Conservation (phyloP, 1,139 yeast species). For the Suhomyces bolitotheri region DNA sequence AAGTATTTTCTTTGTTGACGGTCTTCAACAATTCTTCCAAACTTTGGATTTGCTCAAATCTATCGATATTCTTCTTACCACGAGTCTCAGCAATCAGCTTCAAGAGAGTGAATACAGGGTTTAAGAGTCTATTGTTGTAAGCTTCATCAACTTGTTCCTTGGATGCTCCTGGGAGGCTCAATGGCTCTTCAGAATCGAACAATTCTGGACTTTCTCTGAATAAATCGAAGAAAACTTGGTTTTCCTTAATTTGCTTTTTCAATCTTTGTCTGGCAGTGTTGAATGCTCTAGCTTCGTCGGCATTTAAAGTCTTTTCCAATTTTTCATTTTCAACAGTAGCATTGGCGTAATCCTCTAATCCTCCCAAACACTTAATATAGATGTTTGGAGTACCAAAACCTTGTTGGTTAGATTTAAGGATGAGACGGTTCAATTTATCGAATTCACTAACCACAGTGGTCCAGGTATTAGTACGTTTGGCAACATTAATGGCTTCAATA, state of each 20-base stretch:
- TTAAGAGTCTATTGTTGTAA: constrained; percentile 26
- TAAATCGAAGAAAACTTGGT: constrained; percentile 55
- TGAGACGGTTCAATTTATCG: constrained; percentile 69
- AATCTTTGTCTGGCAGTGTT: constrained; percentile 88
- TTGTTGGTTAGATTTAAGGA: constrained; percentile 74
- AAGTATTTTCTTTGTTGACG: constrained; percentile 41
- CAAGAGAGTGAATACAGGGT: constrained; percentile 69
- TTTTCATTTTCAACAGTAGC: constrained; percentile 61
- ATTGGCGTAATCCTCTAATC: constrained; percentile 68
- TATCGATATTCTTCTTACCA: constrained; percentile 94
- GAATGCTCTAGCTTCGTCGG: constrained; percentile 82
- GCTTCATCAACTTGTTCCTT: constrained; percentile 21
- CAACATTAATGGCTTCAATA: constrained; percentile 68
- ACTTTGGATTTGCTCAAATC: constrained; percentile 69
- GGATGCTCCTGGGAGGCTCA: constrained; percentile 21
- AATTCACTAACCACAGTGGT: constrained; percentile 71
- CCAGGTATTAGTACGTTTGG: constrained; percentile 79
- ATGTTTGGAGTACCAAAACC: constrained; percentile 68
- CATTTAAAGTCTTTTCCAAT: constrained; percentile 71
- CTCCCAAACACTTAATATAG: constrained; percentile 67
- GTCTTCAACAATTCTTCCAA: constrained; percentile 61
- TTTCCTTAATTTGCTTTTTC: constrained; percentile 75
- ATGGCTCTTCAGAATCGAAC: constrained; percentile 58
- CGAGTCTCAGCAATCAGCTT: constrained; percentile 81
- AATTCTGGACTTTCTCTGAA: constrained; percentile 72